A percentile compares a stretch with the other conserved stretches of the same genome.
Conservation (phyloP, 192 early-diverging fungal species). For the Backusella liffmaniae region DNA sequence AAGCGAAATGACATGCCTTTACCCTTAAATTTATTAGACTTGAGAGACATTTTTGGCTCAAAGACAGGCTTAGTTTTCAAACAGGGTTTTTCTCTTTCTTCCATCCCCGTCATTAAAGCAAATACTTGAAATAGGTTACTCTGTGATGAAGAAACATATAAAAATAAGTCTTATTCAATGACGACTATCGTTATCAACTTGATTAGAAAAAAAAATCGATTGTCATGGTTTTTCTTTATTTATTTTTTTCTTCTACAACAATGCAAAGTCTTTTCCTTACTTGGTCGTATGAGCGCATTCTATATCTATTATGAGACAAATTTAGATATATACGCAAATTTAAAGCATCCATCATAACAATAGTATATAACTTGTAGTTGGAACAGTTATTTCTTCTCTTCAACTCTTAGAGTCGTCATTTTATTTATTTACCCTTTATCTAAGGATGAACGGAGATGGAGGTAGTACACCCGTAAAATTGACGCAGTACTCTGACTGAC, state of each 20-base stretch:
- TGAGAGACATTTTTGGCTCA: background rate
- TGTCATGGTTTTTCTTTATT: background rate
- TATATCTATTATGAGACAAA: background rate
- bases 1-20: background rate
- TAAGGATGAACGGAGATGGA: background rate
- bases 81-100: background rate
- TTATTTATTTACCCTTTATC: background rate
- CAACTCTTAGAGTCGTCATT: background rate
- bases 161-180: background rate
- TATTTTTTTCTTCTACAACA: background rate
- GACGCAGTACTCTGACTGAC: background rate
- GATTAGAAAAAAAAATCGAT: background rate
- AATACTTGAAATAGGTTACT: background rate
- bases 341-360: background rate
- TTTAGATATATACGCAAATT: background rate
- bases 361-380: background rate
- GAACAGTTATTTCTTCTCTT: background rate
- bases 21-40: background rate
- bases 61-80: background rate
- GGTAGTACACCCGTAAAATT: background rate
- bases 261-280: background rate
- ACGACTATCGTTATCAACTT: background rate
- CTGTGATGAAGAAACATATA: background rate
- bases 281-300: background rate
- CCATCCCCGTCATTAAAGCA: background rate